These are phyloP conservation scores for Corylus avellana DNA, from an alignment of 306 rosid species.

Conservation along the genomic window DNA sequence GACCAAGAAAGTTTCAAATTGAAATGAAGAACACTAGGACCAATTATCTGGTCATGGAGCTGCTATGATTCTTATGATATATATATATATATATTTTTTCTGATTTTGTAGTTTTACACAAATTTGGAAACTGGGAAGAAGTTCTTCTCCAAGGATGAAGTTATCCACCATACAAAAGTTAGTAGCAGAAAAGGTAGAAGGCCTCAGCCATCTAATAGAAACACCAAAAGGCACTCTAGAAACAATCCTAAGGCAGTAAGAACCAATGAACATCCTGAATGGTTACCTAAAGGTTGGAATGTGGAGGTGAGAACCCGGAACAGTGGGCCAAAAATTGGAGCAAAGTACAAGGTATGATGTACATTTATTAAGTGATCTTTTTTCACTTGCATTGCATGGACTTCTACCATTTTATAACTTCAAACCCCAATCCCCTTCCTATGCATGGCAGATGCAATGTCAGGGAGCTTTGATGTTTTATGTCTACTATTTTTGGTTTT, in stretches of 20 bases:
- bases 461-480: not conserved
- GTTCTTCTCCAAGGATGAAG: slow-evolving; percentile 44
- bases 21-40: slow-evolving; percentile 13
- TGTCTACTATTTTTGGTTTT: not conserved
- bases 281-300: slow-evolving; percentile 92
- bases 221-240: slow-evolving; percentile 17
- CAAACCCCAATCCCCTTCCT: no score
- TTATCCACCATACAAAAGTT: slow-evolving; percentile 31
- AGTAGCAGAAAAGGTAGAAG: slow-evolving; percentile 19
- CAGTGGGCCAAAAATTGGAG: slow-evolving; percentile 65
- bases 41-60: not conserved
- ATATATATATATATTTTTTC: not conserved
- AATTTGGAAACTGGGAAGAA: slow-evolving; percentile 43
- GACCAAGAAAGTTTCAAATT: not conserved
- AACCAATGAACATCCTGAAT: slow-evolving; percentile 56
- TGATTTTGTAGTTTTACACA: slow-evolving; percentile 33
- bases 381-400: slow-evolving; percentile 12
- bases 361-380: slow-evolving; percentile 7
- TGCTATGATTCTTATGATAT: slow-evolving; percentile 6
- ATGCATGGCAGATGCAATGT: not conserved
- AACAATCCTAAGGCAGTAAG: slow-evolving; percentile 52
- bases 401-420: not conserved
- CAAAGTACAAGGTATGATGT: slow-evolving; percentile 63
- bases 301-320: slow-evolving; percentile 64
- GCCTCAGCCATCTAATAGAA: slow-evolving; percentile 30